A percentile compares a stretch with the other conserved stretches of the same genome.
These are phyloP conservation scores for Aspergillus baeticus DNA, from an alignment of 495 filamentous ascomycete genomes.

Conservation along the genomic window DNA sequence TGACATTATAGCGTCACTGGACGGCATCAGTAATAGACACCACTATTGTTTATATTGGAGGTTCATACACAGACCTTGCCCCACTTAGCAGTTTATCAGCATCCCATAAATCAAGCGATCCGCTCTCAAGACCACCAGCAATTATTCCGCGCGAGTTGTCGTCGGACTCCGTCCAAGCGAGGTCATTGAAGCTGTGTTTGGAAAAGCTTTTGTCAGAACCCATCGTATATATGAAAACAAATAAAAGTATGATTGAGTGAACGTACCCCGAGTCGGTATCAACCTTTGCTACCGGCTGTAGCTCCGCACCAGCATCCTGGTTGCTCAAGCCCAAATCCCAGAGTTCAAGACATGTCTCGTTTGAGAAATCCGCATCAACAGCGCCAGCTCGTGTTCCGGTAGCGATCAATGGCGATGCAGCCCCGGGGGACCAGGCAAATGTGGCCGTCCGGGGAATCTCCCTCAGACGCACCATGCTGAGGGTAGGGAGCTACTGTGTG, in stretches of 20 bases:
- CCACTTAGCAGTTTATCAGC: slow-evolving; percentile 78
- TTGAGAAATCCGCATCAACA: slow-evolving; percentile 95
- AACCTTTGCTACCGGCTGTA: slow-evolving; percentile 80
- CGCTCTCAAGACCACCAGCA: slow-evolving; percentile 93
- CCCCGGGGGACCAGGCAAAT: slow-evolving; percentile 90
- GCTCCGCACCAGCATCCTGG: slow-evolving; percentile 70
- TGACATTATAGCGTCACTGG: slow-evolving; percentile 75
- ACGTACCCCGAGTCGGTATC: slow-evolving; percentile 84
- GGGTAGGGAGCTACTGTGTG: slow-evolving; percentile 7
- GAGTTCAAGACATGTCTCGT: slow-evolving; percentile 92
- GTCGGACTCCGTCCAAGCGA: slow-evolving; percentile 85
- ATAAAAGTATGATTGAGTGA: not conserved
- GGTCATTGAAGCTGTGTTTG: slow-evolving; percentile 80
- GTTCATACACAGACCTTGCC: slow-evolving; percentile 41
- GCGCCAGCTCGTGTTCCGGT: slow-evolving; percentile 96
- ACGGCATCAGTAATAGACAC: slow-evolving; percentile 21
- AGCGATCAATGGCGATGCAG: slow-evolving; percentile 74
- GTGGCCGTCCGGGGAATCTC: slow-evolving; percentile 95
- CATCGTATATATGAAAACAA: not conserved
- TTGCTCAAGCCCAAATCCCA: slow-evolving; percentile 88
- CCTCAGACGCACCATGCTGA: slow-evolving; percentile 87
- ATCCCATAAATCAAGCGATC: slow-evolving; percentile 93
- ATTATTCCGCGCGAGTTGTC: slow-evolving; percentile 81
- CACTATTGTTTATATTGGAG: not conserved
- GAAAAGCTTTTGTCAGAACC: slow-evolving; percentile 14